Conservation (phyloP, 495 filamentous ascomycete genomes). For the Aspergillus sparsus region DNA sequence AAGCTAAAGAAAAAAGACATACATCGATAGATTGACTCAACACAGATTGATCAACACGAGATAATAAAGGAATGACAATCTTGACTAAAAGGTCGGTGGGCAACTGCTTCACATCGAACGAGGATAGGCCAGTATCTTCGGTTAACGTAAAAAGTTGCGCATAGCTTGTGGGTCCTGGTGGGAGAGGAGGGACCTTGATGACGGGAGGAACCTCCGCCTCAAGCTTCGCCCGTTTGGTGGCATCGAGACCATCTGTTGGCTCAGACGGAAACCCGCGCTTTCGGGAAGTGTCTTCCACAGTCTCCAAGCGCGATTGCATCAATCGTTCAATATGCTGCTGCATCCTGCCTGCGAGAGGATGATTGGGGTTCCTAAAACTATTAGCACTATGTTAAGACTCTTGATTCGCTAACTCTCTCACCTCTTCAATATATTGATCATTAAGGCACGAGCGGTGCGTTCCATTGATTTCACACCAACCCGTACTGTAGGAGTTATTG, state of each 20-base stretch:
- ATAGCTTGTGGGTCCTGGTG: conserved; percentile 71
- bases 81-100: conserved; percentile 72
- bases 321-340: conserved; percentile 80
- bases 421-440: conserved; percentile 78
- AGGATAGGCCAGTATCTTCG: conserved; percentile 66
- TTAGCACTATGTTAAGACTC: conserved; percentile 15
- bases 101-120: conserved; percentile 79
- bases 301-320: conserved; percentile 68
- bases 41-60: conserved; percentile 59
- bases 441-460: conserved; percentile 78
- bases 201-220: conserved; percentile 53
- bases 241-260: conserved; percentile 67
- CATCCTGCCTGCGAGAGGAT: conserved; percentile 68
- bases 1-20: conserved; percentile 15
- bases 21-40: conserved; percentile 70
- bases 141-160: conserved; percentile 84
- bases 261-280: conserved; percentile 73
- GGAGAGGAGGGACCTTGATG: conserved; percentile 63
- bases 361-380: conserved; percentile 63
- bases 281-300: conserved; percentile 67
- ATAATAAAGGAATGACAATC: conserved; percentile 72
- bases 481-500: conserved; percentile 74
- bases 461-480: conserved; percentile 91
- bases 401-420: conserved; percentile 36
- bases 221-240: conserved; percentile 68